These are phyloP conservation scores for Oxyria digyna DNA, from an alignment of 148 eudicot species.

Conservation along the genomic window DNA sequence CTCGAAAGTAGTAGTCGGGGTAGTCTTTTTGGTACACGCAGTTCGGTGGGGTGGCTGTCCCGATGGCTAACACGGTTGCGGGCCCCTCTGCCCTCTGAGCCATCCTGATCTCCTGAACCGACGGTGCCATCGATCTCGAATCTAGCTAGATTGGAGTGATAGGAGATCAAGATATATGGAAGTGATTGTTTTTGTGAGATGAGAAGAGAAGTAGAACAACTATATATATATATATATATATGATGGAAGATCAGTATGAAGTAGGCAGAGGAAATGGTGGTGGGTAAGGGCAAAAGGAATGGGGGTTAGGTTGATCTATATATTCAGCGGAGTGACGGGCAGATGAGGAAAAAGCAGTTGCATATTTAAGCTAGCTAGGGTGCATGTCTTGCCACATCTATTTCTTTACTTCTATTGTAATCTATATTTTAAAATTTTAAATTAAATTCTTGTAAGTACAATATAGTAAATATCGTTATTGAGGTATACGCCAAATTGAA, in stretches of 20 bases:
- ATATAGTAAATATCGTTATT: too few species aligned
- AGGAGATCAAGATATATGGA: not conserved
- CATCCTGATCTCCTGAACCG: constrained; percentile 15
- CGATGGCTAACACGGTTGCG: constrained; percentile 17
- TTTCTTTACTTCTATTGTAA: not conserved
- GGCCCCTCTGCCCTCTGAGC: constrained; percentile 18
- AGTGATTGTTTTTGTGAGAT: not conserved
- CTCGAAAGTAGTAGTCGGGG: constrained; percentile 19
- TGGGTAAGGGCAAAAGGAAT: not conserved
- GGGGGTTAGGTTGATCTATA: not conserved
- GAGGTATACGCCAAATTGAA: too few species aligned
- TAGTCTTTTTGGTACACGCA: constrained; percentile 15
- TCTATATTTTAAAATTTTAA: too few species aligned
- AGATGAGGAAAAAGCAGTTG: not conserved
- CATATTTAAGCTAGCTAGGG: not conserved
- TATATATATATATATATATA: not conserved
- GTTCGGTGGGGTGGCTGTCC: constrained; percentile 17
- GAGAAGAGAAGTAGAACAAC: not conserved
- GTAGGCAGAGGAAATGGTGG: not conserved
- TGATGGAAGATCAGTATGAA: not conserved
- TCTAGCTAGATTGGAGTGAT: not conserved
- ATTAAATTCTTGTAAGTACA: too few species aligned
- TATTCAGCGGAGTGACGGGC: not conserved
- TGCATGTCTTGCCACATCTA: not conserved
- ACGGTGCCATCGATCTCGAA: not conserved